Evolutionary conservation across 1,139 yeast genomes (phyloP).

Genomic region (Yamadazyma dendronema): DNA sequence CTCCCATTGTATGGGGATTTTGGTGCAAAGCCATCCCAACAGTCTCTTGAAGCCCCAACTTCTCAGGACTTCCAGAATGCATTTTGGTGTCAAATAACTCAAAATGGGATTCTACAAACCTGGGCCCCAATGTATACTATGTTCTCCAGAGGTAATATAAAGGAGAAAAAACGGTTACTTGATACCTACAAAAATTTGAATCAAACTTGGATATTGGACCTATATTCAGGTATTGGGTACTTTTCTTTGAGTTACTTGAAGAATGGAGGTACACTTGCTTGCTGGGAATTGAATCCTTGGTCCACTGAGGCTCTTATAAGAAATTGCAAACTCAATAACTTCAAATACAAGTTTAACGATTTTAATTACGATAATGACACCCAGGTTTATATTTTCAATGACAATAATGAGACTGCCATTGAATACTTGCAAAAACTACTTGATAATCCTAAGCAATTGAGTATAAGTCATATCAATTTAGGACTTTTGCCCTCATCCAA

Average conservation of each 20-base stretch:
- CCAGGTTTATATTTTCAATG: conserved; percentile 49
- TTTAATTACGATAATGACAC: conserved; percentile 21
- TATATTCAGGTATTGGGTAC: conserved; percentile 87
- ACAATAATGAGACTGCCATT: conserved; percentile 54
- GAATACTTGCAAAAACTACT: conserved; percentile 33
- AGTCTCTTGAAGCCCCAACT: conserved; percentile 37
- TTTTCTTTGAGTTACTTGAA: conserved; percentile 69
- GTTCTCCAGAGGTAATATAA: conserved; percentile 88
- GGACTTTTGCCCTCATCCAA: conserved; percentile 75
- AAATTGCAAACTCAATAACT: conserved; percentile 50
- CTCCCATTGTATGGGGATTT: conserved; percentile 65
- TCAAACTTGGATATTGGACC: conserved; percentile 54
- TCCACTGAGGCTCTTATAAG: conserved; percentile 67
- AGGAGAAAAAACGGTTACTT: conserved; percentile 71
- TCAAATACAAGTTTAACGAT: conserved; percentile 24
- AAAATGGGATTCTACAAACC: conserved; percentile 72
- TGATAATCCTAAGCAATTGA: conserved; percentile 35
- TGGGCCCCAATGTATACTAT: conserved; percentile 88
- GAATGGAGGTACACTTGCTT: conserved; percentile 55
- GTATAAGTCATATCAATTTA: conserved; percentile 64
- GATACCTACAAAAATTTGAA: conserved; percentile 32
- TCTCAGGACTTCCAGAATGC: conserved; percentile 45
- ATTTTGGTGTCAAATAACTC: conserved; percentile 71
- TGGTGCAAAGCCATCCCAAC: conserved; percentile 41
- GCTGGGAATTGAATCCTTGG: conserved; percentile 91